Evolutionary conservation across 768 basidiomycete species (phyloP).

Genomic region (Boletus edulis): DNA sequence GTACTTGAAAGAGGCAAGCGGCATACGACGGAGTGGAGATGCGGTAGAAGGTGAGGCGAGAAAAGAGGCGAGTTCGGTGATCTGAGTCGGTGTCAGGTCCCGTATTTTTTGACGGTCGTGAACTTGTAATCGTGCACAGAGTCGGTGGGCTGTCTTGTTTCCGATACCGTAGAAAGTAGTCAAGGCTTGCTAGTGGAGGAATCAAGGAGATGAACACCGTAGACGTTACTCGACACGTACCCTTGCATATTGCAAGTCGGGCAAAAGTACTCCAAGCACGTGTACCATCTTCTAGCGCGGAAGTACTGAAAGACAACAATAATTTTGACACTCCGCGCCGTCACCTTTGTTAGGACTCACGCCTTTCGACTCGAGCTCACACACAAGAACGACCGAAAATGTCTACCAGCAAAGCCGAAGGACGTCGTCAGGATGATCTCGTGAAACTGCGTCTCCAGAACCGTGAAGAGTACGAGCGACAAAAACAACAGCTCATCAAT

Average conservation of each 20-base stretch:
- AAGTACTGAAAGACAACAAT: background rate
- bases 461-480: slow-evolving; percentile 79
- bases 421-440: slow-evolving; percentile 83
- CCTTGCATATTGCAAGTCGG: slow-evolving; percentile 72
- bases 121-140: slow-evolving; percentile 91
- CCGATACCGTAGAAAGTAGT: slow-evolving; percentile 90
- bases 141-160: slow-evolving; percentile 64
- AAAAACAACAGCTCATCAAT: slow-evolving; percentile 75
- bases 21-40: slow-evolving; percentile 59
- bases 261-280: slow-evolving; percentile 80
- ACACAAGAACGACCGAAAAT: slow-evolving; percentile 39
- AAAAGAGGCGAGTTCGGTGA: slow-evolving; percentile 90
- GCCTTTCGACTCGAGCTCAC: slow-evolving; percentile 1
- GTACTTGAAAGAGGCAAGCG: slow-evolving; percentile 58
- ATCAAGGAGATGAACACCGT: background rate
- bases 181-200: slow-evolving; percentile 69
- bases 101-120: slow-evolving; percentile 82
- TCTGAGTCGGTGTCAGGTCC: slow-evolving; percentile 80
- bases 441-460: slow-evolving; percentile 77
- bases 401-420: slow-evolving; percentile 77
- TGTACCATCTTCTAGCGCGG: slow-evolving; percentile 60
- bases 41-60: slow-evolving; percentile 86
- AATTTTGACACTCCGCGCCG: slow-evolving; percentile 27
- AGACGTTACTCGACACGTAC: slow-evolving; percentile 42
- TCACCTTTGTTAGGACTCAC: background rate